A percentile compares a stretch with the other conserved stretches of the same genome.
Evolutionary conservation across 2,329 filamentous ascomycete species (phyloP).

Genomic region (Coleophoma eucalyptorum): DNA sequence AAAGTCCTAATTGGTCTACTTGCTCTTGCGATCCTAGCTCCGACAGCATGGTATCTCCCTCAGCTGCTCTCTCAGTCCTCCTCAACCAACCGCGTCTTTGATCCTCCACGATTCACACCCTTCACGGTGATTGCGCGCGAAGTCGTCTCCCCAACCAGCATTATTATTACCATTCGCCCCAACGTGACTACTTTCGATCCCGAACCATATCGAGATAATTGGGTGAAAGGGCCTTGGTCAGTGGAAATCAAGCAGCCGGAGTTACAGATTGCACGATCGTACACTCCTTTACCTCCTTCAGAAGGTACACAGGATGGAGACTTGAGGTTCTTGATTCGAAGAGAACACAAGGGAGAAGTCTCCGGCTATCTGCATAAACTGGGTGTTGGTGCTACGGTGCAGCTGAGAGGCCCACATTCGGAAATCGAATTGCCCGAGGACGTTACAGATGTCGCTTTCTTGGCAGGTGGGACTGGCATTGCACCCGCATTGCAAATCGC

Average conservation of each 20-base stretch:
- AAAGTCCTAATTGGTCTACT: background rate
- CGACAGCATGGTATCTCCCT: background rate
- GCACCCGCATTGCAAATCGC: conserved; percentile 84
- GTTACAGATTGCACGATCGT: conserved; percentile 85
- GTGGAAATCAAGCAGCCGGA: conserved; percentile 94
- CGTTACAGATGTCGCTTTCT: conserved; percentile 63
- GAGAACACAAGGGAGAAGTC: conserved; percentile 77
- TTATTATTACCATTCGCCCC: conserved; percentile 63
- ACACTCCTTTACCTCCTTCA: conserved; percentile 75
- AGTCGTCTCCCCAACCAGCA: conserved; percentile 61
- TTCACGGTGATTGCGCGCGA: conserved; percentile 62
- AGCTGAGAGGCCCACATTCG: conserved; percentile 73
- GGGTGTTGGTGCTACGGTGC: conserved; percentile 57
- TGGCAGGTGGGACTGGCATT: conserved; percentile 91
- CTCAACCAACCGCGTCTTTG: conserved; percentile 35
- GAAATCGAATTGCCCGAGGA: conserved; percentile 60
- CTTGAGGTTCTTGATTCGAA: conserved; percentile 75
- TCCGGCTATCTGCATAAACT: conserved; percentile 74
- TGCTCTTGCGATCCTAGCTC: background rate
- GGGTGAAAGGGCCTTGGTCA: conserved; percentile 71
- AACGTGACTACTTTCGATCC: conserved; percentile 6
- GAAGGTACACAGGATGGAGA: conserved; percentile 30
- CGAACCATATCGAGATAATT: conserved; percentile 39
- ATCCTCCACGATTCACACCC: conserved; percentile 57
- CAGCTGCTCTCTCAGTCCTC: background rate